phyloP scores from a whole-genome alignment of 768 basidiomycete species.

The Gautieria morchelliformis region DNA sequence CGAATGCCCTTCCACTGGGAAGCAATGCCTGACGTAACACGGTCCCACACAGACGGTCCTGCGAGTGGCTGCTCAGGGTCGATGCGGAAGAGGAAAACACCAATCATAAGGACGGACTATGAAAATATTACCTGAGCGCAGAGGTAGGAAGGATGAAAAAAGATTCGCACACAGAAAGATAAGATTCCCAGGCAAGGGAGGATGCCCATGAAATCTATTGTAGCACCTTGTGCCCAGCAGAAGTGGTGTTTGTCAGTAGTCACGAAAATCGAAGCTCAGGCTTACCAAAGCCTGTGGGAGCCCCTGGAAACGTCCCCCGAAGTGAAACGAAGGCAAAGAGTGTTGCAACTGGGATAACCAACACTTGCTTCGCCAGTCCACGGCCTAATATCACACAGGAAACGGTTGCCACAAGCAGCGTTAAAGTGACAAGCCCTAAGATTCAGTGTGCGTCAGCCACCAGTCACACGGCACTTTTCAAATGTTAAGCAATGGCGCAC shows the following conservation, averaged over 20 bases:
- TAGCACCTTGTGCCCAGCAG: background rate
- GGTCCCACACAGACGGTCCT: too few relatives aligned
- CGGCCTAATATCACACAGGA: slow-evolving; percentile 10
- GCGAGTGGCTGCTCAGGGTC: too few relatives aligned
- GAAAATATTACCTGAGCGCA: too few relatives aligned
- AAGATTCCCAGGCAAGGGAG: background rate
- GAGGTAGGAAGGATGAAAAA: too few relatives aligned
- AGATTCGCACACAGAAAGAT: background rate
- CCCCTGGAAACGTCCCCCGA: slow-evolving; percentile 17
- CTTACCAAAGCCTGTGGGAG: slow-evolving; percentile 18
- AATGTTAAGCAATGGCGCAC: background rate
- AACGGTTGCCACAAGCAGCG: background rate
- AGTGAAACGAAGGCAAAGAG: slow-evolving; percentile 20
- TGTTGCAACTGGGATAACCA: slow-evolving; percentile 17
- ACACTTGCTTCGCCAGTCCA: slow-evolving; percentile 13
- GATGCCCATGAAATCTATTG: background rate
- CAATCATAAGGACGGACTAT: too few relatives aligned
- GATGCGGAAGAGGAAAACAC: too few relatives aligned
- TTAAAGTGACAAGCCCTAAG: background rate
- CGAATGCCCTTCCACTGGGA: too few relatives aligned
- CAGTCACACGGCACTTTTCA: too few relatives aligned
- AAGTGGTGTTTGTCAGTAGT: background rate
- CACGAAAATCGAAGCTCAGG: slow-evolving; percentile 10
- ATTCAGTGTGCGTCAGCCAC: background rate
- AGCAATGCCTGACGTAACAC: too few relatives aligned